phyloP scores from a whole-genome alignment of 257 asterid species.

The Linaria vulgaris region DNA sequence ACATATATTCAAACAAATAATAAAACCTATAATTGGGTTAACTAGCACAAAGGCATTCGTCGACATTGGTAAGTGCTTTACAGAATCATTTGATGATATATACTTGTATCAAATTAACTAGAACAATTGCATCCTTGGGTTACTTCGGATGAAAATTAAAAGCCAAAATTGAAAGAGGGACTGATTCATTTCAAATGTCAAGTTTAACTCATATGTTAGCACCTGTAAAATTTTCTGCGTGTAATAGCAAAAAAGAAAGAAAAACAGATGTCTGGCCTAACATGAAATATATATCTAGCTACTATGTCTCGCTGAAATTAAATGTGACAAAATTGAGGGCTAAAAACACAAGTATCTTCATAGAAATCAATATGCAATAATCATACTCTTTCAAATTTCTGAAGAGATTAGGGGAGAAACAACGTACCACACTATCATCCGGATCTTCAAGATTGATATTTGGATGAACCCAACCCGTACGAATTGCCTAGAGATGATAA shows the following conservation, averaged over 20 bases:
- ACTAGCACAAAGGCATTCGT: conserved; percentile 1
- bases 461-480: conserved; percentile 97
- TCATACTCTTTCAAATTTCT: conserved; percentile 4
- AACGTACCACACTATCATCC: conserved; percentile 87
- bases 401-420: conserved; percentile 15
- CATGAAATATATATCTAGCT: conserved; percentile 1
- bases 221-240: too few species aligned
- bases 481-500: conserved; percentile 66
- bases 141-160: conserved; percentile 8
- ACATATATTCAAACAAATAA: conserved; percentile 3
- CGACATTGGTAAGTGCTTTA: conserved; percentile 5
- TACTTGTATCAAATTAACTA: conserved; percentile 7
- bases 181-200: too few species aligned
- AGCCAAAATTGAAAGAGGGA: too few species aligned
- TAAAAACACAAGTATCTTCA: neutral
- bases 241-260: too few species aligned
- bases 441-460: conserved; percentile 92
- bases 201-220: conserved; percentile 7
- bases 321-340: neutral
- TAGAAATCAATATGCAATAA: neutral
- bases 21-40: conserved; percentile 3
- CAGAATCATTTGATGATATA: conserved; percentile 3
- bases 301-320: conserved; percentile 17
- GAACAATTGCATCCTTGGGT: conserved; percentile 14
- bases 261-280: conserved; percentile 9